phyloP scores from a whole-genome alignment of 1,139 yeast species.

The Kurtzmaniella natalensis region DNA sequence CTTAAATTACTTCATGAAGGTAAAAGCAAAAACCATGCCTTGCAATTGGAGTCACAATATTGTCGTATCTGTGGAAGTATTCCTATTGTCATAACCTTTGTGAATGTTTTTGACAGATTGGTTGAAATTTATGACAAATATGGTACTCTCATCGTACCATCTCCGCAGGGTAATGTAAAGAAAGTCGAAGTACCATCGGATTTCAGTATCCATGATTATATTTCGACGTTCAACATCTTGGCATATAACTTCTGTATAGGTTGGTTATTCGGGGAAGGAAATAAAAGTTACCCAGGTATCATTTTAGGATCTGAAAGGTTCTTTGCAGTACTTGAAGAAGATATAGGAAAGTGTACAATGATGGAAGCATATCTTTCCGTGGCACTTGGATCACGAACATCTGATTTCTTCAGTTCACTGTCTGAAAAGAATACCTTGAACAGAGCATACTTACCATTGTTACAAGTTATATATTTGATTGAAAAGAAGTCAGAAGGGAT shows the following conservation, averaged over 20 bases:
- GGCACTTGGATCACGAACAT: constrained; percentile 56
- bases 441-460: constrained; percentile 62
- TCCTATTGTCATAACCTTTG: constrained; percentile 37
- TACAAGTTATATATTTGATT: constrained; percentile 55
- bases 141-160: too few relatives aligned
- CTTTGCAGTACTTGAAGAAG: constrained; percentile 57
- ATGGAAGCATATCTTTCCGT: constrained; percentile 62
- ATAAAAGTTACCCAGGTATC: constrained; percentile 59
- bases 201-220: constrained; percentile 15
- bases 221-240: constrained; percentile 53
- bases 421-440: constrained; percentile 47
- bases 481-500: constrained; percentile 24
- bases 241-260: constrained; percentile 71
- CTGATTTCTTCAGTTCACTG: constrained; percentile 46
- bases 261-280: constrained; percentile 54
- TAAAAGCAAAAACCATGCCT: constrained; percentile 28
- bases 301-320: constrained; percentile 71
- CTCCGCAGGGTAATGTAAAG: too few relatives aligned
- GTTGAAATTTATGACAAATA: background rate
- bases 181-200: constrained; percentile 4
- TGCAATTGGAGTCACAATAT: constrained; percentile 57
- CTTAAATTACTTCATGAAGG: constrained; percentile 30
- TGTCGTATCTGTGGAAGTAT: constrained; percentile 58
- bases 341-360: constrained; percentile 61
- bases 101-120: constrained; percentile 18